These are phyloP conservation scores for Yarrowia porcina DNA, from an alignment of 805 yeast genomes.

Conservation along the genomic window DNA sequence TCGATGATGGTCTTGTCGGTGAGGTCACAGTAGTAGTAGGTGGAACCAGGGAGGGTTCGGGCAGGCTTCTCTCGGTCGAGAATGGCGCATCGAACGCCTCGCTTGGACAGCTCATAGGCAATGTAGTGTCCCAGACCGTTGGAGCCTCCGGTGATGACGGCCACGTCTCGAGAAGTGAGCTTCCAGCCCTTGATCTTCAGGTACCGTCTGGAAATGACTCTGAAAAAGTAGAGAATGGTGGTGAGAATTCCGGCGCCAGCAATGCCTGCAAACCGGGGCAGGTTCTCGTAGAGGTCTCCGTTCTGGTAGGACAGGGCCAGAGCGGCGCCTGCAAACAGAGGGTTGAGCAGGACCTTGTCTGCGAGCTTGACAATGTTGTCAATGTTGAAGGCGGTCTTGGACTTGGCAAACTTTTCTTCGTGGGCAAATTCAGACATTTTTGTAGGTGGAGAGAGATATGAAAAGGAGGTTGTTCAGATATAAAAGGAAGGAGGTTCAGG, in stretches of 20 bases:
- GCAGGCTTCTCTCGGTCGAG: slow-evolving; percentile 54
- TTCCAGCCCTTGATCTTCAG: slow-evolving; percentile 25
- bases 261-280: slow-evolving; percentile 20
- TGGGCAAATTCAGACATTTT: slow-evolving; percentile 23
- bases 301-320: slow-evolving; percentile 22
- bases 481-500: not conserved
- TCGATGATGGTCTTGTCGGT: slow-evolving; percentile 47
- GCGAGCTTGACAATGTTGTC: slow-evolving; percentile 22
- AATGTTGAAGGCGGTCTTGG: slow-evolving; percentile 4
- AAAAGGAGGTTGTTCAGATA: not conserved
- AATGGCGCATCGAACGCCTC: slow-evolving; percentile 54
- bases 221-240: slow-evolving; percentile 20
- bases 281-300: slow-evolving; percentile 21
- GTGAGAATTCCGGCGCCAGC: slow-evolving; percentile 8
- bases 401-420: slow-evolving; percentile 2
- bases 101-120: slow-evolving; percentile 47
- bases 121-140: slow-evolving; percentile 74
- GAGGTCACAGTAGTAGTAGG: slow-evolving; percentile 61
- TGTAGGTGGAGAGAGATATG: not conserved
- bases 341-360: slow-evolving; percentile 18
- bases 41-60: slow-evolving; percentile 31
- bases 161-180: slow-evolving; percentile 47
- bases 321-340: slow-evolving; percentile 9
- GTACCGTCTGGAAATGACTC: slow-evolving; percentile 24
- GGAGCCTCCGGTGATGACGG: slow-evolving; percentile 79